These are phyloP conservation scores for Cyberlindnera suaveolens DNA, from an alignment of 805 yeast species.

Conservation along the genomic window DNA sequence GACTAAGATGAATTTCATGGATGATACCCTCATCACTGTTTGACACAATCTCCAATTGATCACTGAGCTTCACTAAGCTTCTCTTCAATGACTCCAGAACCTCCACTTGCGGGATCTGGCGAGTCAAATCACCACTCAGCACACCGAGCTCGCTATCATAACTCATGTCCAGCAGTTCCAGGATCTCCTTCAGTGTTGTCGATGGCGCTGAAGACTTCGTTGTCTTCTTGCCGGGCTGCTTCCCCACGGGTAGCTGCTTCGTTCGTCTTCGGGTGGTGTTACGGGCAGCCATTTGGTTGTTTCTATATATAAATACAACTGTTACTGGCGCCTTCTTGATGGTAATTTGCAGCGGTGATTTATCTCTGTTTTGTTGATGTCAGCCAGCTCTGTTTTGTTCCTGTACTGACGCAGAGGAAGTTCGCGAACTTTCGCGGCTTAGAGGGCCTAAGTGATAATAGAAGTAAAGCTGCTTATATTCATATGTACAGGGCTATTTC, in stretches of 20 bases:
- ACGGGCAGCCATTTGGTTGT: neutral
- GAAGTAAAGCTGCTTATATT: neutral
- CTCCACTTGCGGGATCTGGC: conserved; percentile 31
- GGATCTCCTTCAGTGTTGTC: conserved; percentile 40
- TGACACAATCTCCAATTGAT: conserved; percentile 26
- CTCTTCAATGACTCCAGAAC: conserved; percentile 22
- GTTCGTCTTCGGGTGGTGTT: conserved; percentile 1
- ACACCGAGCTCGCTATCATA: conserved; percentile 57
- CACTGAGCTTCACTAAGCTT: conserved; percentile 37
- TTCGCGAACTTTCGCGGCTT: no score
- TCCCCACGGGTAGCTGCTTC: conserved; percentile 13
- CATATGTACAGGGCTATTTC: neutral
- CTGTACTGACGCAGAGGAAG: no score
- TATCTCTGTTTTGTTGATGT: no score
- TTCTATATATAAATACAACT: neutral
- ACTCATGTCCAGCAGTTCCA: conserved; percentile 44
- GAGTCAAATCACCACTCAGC: conserved; percentile 50
- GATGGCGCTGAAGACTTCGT: conserved; percentile 32
- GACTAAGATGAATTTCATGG: conserved; percentile 8
- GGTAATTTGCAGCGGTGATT: no score
- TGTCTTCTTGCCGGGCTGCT: conserved; percentile 23
- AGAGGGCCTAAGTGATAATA: no score
- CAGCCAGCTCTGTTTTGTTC: no score
- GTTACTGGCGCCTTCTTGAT: no score
- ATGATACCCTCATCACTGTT: conserved; percentile 22